Evolutionary conservation across 495 filamentous ascomycete species (phyloP).

Genomic region (Tetracladium setigerum): DNA sequence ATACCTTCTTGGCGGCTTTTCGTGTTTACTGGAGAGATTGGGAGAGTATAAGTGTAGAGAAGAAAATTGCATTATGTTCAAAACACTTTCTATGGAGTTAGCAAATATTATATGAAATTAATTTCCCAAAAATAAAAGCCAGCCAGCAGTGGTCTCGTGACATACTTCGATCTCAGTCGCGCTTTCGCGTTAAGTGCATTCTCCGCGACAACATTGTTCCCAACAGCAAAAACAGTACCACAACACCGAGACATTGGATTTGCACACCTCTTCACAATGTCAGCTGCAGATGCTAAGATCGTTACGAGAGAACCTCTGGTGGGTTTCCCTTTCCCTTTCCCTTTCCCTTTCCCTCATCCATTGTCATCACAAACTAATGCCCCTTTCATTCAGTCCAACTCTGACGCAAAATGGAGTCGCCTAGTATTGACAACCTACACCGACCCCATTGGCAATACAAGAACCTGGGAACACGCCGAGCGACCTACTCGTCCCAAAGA

Average conservation of each 20-base stretch:
- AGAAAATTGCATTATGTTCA: no score
- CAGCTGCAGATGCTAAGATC: slow-evolving; percentile 34
- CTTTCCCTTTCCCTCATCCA: slow-evolving; percentile 28
- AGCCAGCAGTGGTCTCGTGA: no score
- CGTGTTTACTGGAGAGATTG: no score
- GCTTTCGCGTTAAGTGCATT: no score
- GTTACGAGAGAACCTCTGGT: slow-evolving; percentile 44
- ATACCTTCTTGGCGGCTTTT: no score
- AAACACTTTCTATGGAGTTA: no score
- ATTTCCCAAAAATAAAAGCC: no score
- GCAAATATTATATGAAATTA: no score
- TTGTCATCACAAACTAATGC: not conserved
- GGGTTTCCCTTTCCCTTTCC: slow-evolving; percentile 1
- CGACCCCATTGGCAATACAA: slow-evolving; percentile 58
- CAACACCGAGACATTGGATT: not conserved
- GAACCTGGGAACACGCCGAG: slow-evolving; percentile 80
- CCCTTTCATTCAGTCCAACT: slow-evolving; percentile 9
- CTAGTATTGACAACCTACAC: slow-evolving; percentile 60
- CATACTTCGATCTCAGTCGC: no score
- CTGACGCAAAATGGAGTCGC: slow-evolving; percentile 70
- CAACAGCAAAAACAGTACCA: no score
- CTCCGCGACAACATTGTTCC: no score
- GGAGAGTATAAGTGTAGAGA: no score
- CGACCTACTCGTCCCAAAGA: slow-evolving; percentile 61
- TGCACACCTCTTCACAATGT: slow-evolving; percentile 18